Base-by-base conservation (phyloP, 2,329 filamentous ascomycete genomes). In the Monilinia laxa region DNA sequence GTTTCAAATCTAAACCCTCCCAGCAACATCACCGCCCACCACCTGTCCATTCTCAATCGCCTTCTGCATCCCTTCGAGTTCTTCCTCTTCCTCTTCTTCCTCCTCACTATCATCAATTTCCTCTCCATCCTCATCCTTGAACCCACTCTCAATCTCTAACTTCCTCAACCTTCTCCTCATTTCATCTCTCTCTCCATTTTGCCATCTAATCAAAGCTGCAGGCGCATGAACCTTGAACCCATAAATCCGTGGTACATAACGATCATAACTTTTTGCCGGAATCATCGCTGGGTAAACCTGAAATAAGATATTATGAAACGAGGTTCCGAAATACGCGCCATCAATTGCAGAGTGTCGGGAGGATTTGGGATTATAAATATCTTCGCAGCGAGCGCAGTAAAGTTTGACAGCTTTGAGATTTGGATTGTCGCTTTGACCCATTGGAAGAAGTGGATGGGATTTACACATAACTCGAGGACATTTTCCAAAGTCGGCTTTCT, bases 261-360 rank as follows among this genome's bases (percentile, higher is more conserved):
- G 87, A 71, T 92, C 88, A 70, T 88, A 83, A 73, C 87, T 92
- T 84, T 98, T 99, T 72, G 87, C 83, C 3, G 95, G 95, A 62
- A 96, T 87, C 73, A 99, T 84, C 31, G 91, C 88, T 7, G 95
- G 94, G 78, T 98, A 98, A 65, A 99, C 95, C 79, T 99, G 95
- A 83, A 99, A 98, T 70, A 99, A 87, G 79, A 99, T 97, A 81
- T 97, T 97, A 84, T 97, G 94, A 83, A 99, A 99, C 3, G 92
- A 96, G 58, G 94, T 93, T 73, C 95, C 95, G 73, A 99, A 99
- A 84, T 98, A 99, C 71, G 95, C 95, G 70, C 95, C 95, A 77
- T 99, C 95, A 75, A 99, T 97, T 68, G 90, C 86, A 62, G 93
- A 93, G 80, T 99, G 95, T 38, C 95, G 92, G 25, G 92, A 94